phyloP scores from a whole-genome alignment of 1,284 basidiomycete genomes.

The Naganishia albida region DNA sequence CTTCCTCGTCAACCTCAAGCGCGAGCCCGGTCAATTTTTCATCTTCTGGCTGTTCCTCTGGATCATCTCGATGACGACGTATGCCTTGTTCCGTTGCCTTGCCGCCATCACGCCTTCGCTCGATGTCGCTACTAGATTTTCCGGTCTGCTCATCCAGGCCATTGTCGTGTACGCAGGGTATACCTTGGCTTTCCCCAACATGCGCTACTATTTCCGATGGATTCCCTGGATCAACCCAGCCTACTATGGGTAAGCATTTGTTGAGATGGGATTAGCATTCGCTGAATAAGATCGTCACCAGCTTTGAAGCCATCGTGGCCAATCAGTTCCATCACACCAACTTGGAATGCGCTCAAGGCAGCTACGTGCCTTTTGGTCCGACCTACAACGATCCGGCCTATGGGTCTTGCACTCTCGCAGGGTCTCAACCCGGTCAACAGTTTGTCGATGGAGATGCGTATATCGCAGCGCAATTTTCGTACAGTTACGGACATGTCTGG shows the following conservation, averaged over 20 bases:
- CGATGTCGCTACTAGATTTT: slow-evolving; percentile 63
- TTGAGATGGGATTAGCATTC: neutral
- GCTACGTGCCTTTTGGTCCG: slow-evolving; percentile 34
- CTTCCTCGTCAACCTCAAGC: slow-evolving; percentile 63
- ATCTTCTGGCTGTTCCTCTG: slow-evolving; percentile 65
- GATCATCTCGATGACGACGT: slow-evolving; percentile 65
- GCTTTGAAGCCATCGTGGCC: slow-evolving; percentile 29
- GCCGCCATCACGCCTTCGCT: slow-evolving; percentile 61
- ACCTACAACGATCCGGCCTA: slow-evolving; percentile 39
- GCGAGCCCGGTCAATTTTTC: slow-evolving; percentile 62
- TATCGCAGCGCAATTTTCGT: slow-evolving; percentile 62
- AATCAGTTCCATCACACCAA: slow-evolving; percentile 28
- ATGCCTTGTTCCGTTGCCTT: slow-evolving; percentile 63
- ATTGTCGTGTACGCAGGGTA: slow-evolving; percentile 68
- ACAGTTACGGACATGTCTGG: slow-evolving; percentile 64
- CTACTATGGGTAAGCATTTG: neutral
- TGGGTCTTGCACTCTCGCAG: slow-evolving; percentile 50
- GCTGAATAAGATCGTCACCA: neutral
- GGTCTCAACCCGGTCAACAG: slow-evolving; percentile 46
- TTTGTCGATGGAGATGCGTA: slow-evolving; percentile 57
- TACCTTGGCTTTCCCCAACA: slow-evolving; percentile 48
- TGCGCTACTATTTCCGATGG: slow-evolving; percentile 31
- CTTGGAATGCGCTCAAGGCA: slow-evolving; percentile 27
- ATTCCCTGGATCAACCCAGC: slow-evolving; percentile 27
- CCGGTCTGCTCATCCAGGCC: slow-evolving; percentile 63